Evolutionary conservation across 2,329 filamentous ascomycete genomes (phyloP), one percentile per base, ranked within the genome.

Genomic region (Coniella lustricola): DNA sequence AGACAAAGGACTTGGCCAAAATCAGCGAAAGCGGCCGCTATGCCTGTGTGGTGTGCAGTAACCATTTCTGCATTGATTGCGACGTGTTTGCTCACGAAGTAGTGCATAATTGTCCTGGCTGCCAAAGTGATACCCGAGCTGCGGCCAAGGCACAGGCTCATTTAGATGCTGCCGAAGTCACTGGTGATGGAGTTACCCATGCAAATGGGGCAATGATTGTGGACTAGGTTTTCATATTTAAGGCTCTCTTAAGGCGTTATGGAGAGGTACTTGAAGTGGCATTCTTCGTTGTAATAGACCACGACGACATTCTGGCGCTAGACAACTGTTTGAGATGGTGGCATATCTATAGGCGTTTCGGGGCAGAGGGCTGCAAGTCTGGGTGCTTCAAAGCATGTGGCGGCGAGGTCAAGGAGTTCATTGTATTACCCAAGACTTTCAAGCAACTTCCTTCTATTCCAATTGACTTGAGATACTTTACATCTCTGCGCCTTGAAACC

Each of bases 61-160:
- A 87, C 51, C 91, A 97, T 67, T 98, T 97, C 64, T 98, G 93
- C 72, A 94, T 98, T 56, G 93, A 98, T 64, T 98, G 93, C 65
- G 93, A 98, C 65, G 82, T 96, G 20, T 96, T 93, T 68, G 86
- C 88, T 20, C 93, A 98, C 64, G 90, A 96, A 68, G 81, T 94
- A 12, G 79, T 95, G 44, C 91, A 98, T 64, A 97, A 97, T 66
- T 98, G 93, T 61, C 90, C 93, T 0, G 91, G 91, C 0, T 98
- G 93, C 64, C 84, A 81, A 65, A 77, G 76, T 59, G 71, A 72
- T 49, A 69, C 67, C 3, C 60, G 70, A 17, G 62, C 57, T 33
- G 18, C 51, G 43, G 55, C 54, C 18, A 52, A 51, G 49, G 14
- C 22, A 9, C 31, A 48, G 20, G 5, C 10, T 31, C 38, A 43